These are phyloP conservation scores for Malus orientalis DNA, from an alignment of 306 rosid species.

Conservation along the genomic window DNA sequence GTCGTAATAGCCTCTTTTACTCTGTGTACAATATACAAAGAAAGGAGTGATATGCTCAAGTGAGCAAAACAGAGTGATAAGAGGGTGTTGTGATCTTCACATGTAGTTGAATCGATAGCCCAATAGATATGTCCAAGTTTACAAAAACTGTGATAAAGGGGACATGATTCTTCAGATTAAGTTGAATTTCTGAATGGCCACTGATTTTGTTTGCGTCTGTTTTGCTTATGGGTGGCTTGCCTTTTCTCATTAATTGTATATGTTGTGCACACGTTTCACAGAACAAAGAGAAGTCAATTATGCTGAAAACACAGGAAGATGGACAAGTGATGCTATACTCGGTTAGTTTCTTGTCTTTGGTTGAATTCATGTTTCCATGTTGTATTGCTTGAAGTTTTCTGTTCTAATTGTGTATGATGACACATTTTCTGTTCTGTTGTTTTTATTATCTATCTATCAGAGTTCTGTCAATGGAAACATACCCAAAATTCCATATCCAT, in stretches of 20 bases:
- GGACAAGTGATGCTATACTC: conserved; percentile 59
- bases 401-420: conserved; percentile 14
- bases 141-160: conserved; percentile 3
- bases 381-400: conserved; percentile 1
- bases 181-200: background rate
- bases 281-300: conserved; percentile 81
- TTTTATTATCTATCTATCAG: conserved; percentile 25
- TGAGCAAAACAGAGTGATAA: conserved; percentile 1
- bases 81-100: background rate
- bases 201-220: background rate
- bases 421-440: conserved; percentile 19
- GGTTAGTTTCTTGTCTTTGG: conserved; percentile 20
- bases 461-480: conserved; percentile 74
- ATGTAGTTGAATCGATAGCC: background rate
- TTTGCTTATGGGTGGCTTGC: background rate
- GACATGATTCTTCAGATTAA: background rate
- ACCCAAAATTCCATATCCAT: conserved; percentile 82
- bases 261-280: conserved; percentile 24
- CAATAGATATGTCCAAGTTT: background rate
- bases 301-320: conserved; percentile 88
- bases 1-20: background rate
- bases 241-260: background rate
- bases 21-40: background rate
- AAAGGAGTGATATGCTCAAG: background rate
- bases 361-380: background rate